phyloP scores from a whole-genome alignment of 148 eudicot genomes.

The Limonium bicolor region DNA sequence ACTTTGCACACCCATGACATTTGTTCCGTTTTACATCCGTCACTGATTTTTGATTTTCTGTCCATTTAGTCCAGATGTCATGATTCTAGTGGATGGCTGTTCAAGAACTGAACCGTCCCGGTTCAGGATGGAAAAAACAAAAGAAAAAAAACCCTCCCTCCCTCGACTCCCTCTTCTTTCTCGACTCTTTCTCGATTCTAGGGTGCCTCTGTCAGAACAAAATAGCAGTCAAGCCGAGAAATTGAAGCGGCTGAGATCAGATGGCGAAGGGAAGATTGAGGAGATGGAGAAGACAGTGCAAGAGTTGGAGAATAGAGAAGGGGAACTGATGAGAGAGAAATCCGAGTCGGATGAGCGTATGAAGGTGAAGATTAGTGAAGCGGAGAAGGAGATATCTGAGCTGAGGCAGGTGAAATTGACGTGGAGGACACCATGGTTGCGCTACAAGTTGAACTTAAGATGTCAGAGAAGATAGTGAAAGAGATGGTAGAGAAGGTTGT shows the following conservation, averaged over 20 bases:
- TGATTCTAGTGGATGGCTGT: no score
- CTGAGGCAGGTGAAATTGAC: no score
- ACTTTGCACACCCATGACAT: no score
- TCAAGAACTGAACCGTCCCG: no score
- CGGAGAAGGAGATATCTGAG: neutral
- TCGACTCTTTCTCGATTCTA: no score
- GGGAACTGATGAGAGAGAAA: neutral
- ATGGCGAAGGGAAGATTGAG: neutral
- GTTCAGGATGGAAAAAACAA: no score
- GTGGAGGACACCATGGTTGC: neutral
- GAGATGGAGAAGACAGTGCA: constrained; percentile 2
- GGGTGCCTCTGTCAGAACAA: neutral
- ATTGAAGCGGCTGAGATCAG: neutral
- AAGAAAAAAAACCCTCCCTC: no score
- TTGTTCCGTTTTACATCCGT: no score
- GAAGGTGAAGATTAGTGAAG: constrained; percentile 1
- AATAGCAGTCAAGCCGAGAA: neutral
- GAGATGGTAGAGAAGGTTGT: neutral
- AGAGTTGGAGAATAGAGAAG: neutral
- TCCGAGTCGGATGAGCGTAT: neutral
- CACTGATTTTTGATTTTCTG: no score
- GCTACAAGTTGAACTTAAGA: neutral
- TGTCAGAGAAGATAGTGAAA: neutral
- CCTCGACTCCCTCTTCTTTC: no score
- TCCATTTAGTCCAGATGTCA: no score